A percentile compares a stretch with the other conserved stretches of the same genome.
Evolutionary conservation across 2,329 filamentous ascomycete species (phyloP).

Genomic region (Cercospora zeae-maydis): DNA sequence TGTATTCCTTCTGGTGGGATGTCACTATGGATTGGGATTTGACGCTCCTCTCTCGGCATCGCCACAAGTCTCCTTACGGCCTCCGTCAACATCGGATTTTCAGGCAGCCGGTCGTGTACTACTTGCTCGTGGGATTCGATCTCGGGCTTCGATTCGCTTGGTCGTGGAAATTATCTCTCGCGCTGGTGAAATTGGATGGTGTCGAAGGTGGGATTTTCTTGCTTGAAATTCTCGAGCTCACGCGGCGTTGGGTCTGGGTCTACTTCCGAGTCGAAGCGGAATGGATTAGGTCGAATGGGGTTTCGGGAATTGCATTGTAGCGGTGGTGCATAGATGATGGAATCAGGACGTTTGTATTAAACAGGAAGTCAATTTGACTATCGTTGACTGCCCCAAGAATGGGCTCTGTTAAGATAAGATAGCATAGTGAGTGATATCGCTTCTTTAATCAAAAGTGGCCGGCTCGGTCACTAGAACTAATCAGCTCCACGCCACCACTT

Average conservation of each 20-base stretch:
- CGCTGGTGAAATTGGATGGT: slow-evolving; percentile 78
- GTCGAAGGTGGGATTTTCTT: slow-evolving; percentile 85
- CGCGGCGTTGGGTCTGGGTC: slow-evolving; percentile 92
- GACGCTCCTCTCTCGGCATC: slow-evolving; percentile 65
- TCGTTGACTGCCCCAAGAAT: too few relatives aligned
- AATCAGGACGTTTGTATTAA: neutral
- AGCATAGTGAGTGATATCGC: neutral
- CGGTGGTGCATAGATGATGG: neutral
- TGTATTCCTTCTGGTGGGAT: slow-evolving; percentile 99
- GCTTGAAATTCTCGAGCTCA: slow-evolving; percentile 80
- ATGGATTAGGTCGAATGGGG: slow-evolving; percentile 51
- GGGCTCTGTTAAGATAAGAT: neutral
- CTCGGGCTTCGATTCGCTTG: slow-evolving; percentile 82
- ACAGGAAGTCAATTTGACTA: too few relatives aligned
- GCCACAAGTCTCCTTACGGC: slow-evolving; percentile 68
- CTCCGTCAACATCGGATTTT: slow-evolving; percentile 73
- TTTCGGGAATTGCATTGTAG: slow-evolving; percentile 5
- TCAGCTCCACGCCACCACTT: too few relatives aligned
- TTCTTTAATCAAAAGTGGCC: too few relatives aligned
- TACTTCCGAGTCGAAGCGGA: slow-evolving; percentile 95
- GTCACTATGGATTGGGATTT: slow-evolving; percentile 96
- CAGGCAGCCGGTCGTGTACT: slow-evolving; percentile 71
- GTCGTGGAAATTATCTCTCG: slow-evolving; percentile 80
- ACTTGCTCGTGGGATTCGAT: slow-evolving; percentile 73
- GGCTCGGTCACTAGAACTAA: too few relatives aligned